Conservation (phyloP, 1,284 basidiomycete genomes). For the Cystobasidiaceae sp. region DNA sequence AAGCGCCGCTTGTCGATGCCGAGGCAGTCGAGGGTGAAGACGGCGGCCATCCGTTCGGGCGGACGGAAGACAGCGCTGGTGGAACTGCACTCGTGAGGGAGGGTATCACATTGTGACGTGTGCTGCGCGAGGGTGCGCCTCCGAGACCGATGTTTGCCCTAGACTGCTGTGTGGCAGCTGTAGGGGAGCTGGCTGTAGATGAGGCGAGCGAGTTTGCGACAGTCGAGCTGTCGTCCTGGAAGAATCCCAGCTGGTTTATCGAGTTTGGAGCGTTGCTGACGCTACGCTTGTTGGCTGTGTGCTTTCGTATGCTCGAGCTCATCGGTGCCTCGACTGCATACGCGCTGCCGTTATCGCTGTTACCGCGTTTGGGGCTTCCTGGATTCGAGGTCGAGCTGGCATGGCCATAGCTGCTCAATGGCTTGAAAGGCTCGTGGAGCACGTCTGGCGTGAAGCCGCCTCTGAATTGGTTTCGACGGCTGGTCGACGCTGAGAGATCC, state of each 20-base stretch:
- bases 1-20: not conserved
- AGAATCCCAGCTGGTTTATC: no score
- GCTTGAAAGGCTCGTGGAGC: conserved; percentile 15
- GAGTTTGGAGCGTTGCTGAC: no score
- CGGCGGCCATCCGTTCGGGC: conserved; percentile 1
- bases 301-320: conserved; percentile 9
- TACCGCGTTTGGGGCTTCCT: no score
- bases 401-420: not conserved
- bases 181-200: conserved; percentile 4
- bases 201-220: not conserved
- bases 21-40: not conserved
- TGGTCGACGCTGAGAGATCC: no score
- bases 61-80: not conserved
- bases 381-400: not conserved
- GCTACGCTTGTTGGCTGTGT: conserved; percentile 6
- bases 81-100: conserved; percentile 15
- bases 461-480: conserved; percentile 4
- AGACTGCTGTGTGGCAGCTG: no score
- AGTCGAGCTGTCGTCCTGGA: no score
- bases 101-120: conserved; percentile 14
- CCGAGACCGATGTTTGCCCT: not conserved
- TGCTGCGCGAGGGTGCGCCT: not conserved
- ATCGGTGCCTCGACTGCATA: no score
- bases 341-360: no score
- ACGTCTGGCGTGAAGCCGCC: conserved; percentile 14